Base-by-base conservation (phyloP, 2,329 filamentous ascomycete genomes). In the Rhexocercosporidium sp. region DNA sequence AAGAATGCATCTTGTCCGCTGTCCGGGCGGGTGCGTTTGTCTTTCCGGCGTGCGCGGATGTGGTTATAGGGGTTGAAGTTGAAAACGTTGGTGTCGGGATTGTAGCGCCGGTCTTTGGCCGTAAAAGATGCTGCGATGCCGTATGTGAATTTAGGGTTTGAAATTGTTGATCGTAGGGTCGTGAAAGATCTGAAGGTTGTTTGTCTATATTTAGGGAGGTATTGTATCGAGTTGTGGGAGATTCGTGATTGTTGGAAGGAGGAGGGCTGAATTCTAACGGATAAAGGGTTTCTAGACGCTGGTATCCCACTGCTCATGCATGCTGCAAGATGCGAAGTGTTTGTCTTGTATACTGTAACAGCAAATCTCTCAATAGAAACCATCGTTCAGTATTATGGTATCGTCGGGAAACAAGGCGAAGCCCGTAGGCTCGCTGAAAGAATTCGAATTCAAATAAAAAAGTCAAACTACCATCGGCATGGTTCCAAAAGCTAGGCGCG, bases 1-100 rank as follows among this genome's bases (percentile, higher is more conserved):
- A 99, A 99, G 82, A 97, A 98, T 66, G 96, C 93, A 84, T 99
- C 96, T 80, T 99, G 94, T 18, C 96, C 96, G 60, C 92, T 96
- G 66, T 88, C 90, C 59, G 91, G 92, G 27, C 92, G 88, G 69
- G 82, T 85, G 72, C 82, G 83, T 77, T 88, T 88, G 75, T 86
- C 83, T 72, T 84, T 79, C 72, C 81, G 81, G 60, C 83, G 83
- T 67, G 82, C 83, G 68, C 85, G 85, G 71, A 86, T 88, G 60
- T 83, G 83, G 75, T 88, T 83, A 78, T 88, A 84, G 76, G 59
- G 88, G 70, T 90, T 88, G 81, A 93, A 94, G 76, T 90, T 88
- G 78, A 91, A 92, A 65, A 91, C 82, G 79, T 93, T 89, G 57
- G 83, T 84, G n/a, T 85, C 81, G 14, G 90, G 88, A 70, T 91